Percentiles rank a stretch among this genome's conserved stretches.
phyloP scores from a whole-genome alignment of 805 yeast species.

The Yamadazyma phyllophila region DNA sequence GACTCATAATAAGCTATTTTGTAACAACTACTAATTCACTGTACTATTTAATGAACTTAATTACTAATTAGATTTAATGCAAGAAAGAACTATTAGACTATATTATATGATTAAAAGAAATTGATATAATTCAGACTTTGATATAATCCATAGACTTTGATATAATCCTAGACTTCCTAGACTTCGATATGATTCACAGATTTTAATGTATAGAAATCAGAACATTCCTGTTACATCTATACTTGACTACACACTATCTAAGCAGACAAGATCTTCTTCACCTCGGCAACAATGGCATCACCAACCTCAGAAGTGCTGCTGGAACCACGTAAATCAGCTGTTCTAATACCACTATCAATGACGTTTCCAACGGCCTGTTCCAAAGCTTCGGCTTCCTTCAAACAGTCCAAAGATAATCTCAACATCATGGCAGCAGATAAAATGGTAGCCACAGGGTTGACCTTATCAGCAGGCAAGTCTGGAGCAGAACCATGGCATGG shows the following conservation, averaged over 20 bases:
- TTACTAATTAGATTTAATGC: too few species aligned
- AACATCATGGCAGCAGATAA: slow-evolving; percentile 98
- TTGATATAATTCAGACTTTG: too few species aligned
- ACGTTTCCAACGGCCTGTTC: slow-evolving; percentile 86
- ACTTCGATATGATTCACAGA: too few species aligned
- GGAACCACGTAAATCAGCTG: slow-evolving; percentile 89
- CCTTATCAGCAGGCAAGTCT: slow-evolving; percentile 81
- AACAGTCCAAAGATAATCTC: slow-evolving; percentile 79
- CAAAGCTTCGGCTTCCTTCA: slow-evolving; percentile 81
- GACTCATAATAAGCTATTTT: too few species aligned
- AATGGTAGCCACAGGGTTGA: slow-evolving; percentile 93
- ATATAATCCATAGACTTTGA: too few species aligned
- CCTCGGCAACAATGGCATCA: slow-evolving; percentile 82
- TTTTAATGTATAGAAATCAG: too few species aligned
- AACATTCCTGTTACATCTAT: neutral
- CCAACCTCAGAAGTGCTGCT: slow-evolving; percentile 87
- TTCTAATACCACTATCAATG: slow-evolving; percentile 79
- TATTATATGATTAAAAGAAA: too few species aligned
- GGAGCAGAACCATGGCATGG: slow-evolving; percentile 99
- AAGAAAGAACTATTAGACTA: too few species aligned
- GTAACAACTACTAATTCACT: too few species aligned
- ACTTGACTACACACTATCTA: slow-evolving; percentile 10
- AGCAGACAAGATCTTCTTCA: slow-evolving; percentile 47
- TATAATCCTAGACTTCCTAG: too few species aligned
- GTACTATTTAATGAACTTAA: too few species aligned